Percentiles rank a stretch among this genome's conserved stretches.
Evolutionary conservation across 2,329 filamentous ascomycete species (phyloP).

Genomic region (Beauveria asiatica): DNA sequence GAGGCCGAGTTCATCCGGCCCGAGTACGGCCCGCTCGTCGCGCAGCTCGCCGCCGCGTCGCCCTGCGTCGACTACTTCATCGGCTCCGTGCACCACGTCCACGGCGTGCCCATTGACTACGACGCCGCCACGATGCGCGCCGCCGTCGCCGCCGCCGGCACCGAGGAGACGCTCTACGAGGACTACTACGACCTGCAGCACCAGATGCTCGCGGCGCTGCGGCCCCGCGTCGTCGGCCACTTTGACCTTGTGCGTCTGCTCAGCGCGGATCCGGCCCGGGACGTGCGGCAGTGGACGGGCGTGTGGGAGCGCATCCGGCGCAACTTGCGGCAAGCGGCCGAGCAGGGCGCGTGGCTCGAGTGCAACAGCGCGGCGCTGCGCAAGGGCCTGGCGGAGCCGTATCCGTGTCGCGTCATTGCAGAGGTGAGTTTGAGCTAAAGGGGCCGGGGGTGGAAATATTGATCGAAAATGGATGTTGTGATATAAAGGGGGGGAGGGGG

Average conservation of each 20-base stretch:
- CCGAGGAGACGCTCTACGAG: constrained; percentile 66
- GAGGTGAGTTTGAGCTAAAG: constrained; percentile 41
- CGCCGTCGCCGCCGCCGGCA: constrained; percentile 30
- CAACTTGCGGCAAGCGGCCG: constrained; percentile 63
- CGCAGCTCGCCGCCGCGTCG: constrained; percentile 44
- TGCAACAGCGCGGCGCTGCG: constrained; percentile 80
- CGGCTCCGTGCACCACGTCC: constrained; percentile 85
- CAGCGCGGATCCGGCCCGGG: constrained; percentile 57
- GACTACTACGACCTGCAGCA: constrained; percentile 85
- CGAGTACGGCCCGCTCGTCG: constrained; percentile 48
- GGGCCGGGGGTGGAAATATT: neutral
- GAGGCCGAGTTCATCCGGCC: constrained; percentile 88
- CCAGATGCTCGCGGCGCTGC: constrained; percentile 65
- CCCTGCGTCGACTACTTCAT: constrained; percentile 79
- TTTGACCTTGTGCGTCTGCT: constrained; percentile 86
- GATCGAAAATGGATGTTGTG: neutral
- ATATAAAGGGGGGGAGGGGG: too few species aligned
- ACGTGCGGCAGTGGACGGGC: constrained; percentile 45
- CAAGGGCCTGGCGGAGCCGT: constrained; percentile 86
- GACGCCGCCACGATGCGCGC: constrained; percentile 57
- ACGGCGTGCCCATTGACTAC: constrained; percentile 83
- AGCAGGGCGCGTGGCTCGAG: constrained; percentile 78
- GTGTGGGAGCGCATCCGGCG: constrained; percentile 69
- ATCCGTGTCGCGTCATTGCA: constrained; percentile 72
- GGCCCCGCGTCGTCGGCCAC: constrained; percentile 78